A percentile compares a stretch with the other conserved stretches of the same genome.
phyloP scores from a whole-genome alignment of 306 rosid species.

The Quercus wislizeni region DNA sequence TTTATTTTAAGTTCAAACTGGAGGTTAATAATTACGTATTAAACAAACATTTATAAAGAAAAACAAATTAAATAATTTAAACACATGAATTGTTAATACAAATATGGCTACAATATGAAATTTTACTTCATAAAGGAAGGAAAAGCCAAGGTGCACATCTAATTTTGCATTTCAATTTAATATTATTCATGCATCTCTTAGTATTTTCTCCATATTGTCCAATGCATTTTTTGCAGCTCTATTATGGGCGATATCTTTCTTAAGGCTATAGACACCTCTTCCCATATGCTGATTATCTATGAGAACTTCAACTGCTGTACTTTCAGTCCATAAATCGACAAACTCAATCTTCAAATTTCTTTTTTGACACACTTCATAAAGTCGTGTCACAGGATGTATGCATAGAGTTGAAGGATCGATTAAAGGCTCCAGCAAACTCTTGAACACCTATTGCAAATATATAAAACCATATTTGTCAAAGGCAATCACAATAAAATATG shows the following conservation, averaged over 20 bases:
- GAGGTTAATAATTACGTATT: too few species aligned
- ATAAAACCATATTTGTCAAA: too few species aligned
- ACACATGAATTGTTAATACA: too few species aligned
- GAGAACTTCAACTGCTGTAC: conserved; percentile 21
- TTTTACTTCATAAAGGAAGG: background rate
- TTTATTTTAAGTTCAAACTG: too few species aligned
- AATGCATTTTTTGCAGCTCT: conserved; percentile 63
- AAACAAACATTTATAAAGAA: too few species aligned
- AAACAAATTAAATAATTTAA: too few species aligned
- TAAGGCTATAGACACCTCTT: conserved; percentile 22
- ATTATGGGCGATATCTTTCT: conserved; percentile 50
- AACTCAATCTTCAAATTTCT: conserved; percentile 27
- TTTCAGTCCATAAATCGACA: conserved; percentile 41
- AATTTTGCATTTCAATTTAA: background rate
- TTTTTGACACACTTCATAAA: conserved; percentile 55
- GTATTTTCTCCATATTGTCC: conserved; percentile 23
- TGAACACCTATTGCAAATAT: conserved; percentile 29
- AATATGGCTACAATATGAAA: too few species aligned
- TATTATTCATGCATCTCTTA: background rate
- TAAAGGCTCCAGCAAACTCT: conserved; percentile 42
- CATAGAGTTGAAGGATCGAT: conserved; percentile 31
- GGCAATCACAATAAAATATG: too few species aligned
- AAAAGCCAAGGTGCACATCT: too few species aligned
- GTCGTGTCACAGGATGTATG: conserved; percentile 42
- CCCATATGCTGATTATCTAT: conserved; percentile 37